These are phyloP conservation scores for Trichoderma gamsii DNA, from an alignment of 495 filamentous ascomycete species.

Conservation along the genomic window DNA sequence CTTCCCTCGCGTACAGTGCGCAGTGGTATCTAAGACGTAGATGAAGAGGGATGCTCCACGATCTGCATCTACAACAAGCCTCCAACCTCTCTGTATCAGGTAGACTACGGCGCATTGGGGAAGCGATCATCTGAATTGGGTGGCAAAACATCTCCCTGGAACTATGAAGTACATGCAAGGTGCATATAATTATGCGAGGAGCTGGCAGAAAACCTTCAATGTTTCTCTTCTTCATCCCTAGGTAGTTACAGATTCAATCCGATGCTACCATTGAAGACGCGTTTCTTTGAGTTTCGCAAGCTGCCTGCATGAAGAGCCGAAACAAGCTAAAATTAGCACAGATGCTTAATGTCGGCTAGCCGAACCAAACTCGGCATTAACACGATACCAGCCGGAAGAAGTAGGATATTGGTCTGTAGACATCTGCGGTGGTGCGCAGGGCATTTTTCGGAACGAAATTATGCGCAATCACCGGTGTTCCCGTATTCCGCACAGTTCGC, in stretches of 20 bases:
- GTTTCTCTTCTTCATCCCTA: neutral
- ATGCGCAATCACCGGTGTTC: neutral
- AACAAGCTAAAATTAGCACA: constrained; percentile 3
- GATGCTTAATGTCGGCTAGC: constrained; percentile 9
- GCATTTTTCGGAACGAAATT: constrained; percentile 7
- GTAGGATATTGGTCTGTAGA: neutral
- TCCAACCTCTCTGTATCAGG: neutral
- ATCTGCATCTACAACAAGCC: constrained; percentile 4
- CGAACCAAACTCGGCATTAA: neutral
- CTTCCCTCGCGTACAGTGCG: neutral
- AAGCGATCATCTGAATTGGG: neutral
- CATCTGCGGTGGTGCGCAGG: neutral
- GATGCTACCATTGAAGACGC: neutral
- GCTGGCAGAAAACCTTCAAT: neutral
- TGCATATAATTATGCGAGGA: neutral
- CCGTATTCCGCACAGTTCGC: neutral
- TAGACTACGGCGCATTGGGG: neutral
- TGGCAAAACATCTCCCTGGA: neutral
- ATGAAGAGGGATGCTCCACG: neutral
- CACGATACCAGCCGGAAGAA: neutral
- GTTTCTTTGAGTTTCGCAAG: neutral
- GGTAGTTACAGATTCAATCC: neutral
- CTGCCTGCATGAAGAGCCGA: neutral
- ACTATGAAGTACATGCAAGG: neutral
- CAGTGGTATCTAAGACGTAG: neutral